Percentiles rank a stretch among this genome's conserved stretches.
Conservation (phyloP, 2,329 filamentous ascomycete genomes). For the Colletotrichum cordylinicola region DNA sequence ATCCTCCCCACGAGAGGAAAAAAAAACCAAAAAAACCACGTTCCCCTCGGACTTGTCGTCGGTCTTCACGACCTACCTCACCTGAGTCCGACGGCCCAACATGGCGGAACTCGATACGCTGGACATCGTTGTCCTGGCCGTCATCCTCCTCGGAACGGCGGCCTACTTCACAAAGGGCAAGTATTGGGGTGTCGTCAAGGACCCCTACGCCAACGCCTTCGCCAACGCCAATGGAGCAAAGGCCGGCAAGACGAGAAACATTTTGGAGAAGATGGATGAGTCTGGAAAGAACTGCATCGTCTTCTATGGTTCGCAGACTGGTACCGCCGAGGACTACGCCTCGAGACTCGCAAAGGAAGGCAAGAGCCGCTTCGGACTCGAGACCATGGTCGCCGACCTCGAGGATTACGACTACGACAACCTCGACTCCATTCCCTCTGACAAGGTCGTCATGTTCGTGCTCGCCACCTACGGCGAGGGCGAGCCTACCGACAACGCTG, state of each 20-base stretch:
- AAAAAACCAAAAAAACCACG: neutral
- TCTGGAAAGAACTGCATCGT: constrained; percentile 96
- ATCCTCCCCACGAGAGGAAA: neutral
- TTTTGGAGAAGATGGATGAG: constrained; percentile 96
- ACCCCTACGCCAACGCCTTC: constrained; percentile 83
- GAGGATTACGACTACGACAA: constrained; percentile 98
- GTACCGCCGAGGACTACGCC: constrained; percentile 97
- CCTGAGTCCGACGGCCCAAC: constrained; percentile 17
- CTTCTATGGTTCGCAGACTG: constrained; percentile 98
- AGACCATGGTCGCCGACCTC: constrained; percentile 97
- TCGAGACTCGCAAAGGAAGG: constrained; percentile 96
- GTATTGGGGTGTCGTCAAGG: constrained; percentile 87
- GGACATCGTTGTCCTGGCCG: constrained; percentile 89
- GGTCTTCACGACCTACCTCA: neutral
- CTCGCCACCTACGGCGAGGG: constrained; percentile 98
- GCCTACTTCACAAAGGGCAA: constrained; percentile 99
- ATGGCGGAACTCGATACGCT: constrained; percentile 98
- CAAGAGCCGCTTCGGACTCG: constrained; percentile 92
- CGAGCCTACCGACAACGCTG: constrained; percentile 97
- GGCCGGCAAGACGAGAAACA: constrained; percentile 86
- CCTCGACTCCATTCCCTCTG: constrained; percentile 83
- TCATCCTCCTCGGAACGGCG: constrained; percentile 83
- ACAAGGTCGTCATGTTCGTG: constrained; percentile 94
- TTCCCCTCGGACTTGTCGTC: neutral
- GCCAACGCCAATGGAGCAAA: constrained; percentile 73